These are phyloP conservation scores for Peniophora sp. DNA, from an alignment of 1,284 basidiomycete genomes.

Conservation along the genomic window DNA sequence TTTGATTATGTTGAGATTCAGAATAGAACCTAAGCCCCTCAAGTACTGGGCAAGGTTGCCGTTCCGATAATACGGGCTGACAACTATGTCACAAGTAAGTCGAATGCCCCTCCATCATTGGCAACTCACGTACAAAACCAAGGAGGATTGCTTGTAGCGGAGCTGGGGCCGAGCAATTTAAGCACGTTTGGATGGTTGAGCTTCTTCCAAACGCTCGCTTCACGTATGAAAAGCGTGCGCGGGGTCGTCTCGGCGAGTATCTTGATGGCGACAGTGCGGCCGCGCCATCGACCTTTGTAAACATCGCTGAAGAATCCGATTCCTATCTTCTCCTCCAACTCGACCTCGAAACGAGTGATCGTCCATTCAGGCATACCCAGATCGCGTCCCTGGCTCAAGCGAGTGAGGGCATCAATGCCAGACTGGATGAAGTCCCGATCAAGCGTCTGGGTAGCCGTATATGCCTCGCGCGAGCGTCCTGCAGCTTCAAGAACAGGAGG, in stretches of 20 bases:
- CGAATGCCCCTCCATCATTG: not conserved
- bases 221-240: slow-evolving; percentile 21
- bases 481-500: not conserved
- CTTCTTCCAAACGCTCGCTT: slow-evolving; percentile 26
- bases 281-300: slow-evolving; percentile 54
- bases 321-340: slow-evolving; percentile 52
- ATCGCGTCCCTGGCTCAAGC: slow-evolving; percentile 25
- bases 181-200: slow-evolving; percentile 30
- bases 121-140: slow-evolving; percentile 26
- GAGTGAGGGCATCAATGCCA: slow-evolving; percentile 38
- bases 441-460: slow-evolving; percentile 17
- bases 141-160: slow-evolving; percentile 27
- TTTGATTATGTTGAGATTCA: slow-evolving; percentile 38
- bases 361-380: slow-evolving; percentile 57
- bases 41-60: slow-evolving; percentile 39
- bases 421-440: slow-evolving; percentile 36
- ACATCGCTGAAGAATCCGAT: slow-evolving; percentile 62
- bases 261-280: slow-evolving; percentile 42
- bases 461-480: not conserved
- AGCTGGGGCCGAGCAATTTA: slow-evolving; percentile 31
- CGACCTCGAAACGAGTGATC: slow-evolving; percentile 61
- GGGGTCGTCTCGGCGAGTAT: slow-evolving; percentile 26
- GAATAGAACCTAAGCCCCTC: slow-evolving; percentile 22
- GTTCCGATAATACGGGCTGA: slow-evolving; percentile 49
- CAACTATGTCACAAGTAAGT: slow-evolving; percentile 20